These are phyloP conservation scores for Cunninghamia lanceolata DNA, from an alignment of 75 land plant species.

Conservation along the genomic window DNA sequence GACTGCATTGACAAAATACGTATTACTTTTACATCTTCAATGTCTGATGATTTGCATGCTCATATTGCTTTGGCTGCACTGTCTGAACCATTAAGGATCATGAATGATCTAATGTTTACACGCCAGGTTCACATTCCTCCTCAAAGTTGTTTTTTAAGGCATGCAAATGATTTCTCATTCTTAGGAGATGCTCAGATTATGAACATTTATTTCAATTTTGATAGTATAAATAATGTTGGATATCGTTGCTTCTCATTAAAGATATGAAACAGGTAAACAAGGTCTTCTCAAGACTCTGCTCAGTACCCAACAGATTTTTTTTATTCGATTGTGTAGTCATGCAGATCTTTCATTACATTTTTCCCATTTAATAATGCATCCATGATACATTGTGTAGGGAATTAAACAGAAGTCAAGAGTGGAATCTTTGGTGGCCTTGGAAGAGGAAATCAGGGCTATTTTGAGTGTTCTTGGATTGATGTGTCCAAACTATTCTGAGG, in stretches of 20 bases:
- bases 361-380: background rate
- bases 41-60: constrained; percentile 90
- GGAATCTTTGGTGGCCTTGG: constrained; percentile 48
- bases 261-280: background rate
- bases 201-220: background rate
- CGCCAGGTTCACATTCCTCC: constrained; percentile 28
- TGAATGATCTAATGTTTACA: constrained; percentile 62
- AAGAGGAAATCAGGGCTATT: constrained; percentile 41
- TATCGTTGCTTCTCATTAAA: background rate
- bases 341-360: background rate
- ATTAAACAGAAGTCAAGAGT: constrained; percentile 41
- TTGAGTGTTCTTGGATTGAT: constrained; percentile 61
- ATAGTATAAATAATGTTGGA: background rate
- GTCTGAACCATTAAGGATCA: constrained; percentile 68
- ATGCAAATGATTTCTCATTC: background rate
- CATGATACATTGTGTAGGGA: constrained; percentile 8
- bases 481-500: constrained; percentile 51
- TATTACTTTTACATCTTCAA: constrained; percentile 42
- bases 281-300: background rate
- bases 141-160: background rate
- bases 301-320: background rate
- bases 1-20: constrained; percentile 50
- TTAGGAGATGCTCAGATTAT: background rate
- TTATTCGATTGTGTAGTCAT: background rate
- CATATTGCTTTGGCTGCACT: constrained; percentile 53